These are phyloP conservation scores for Aotearoamyces nothofagi DNA, from an alignment of 2,329 filamentous ascomycete genomes.

Conservation along the genomic window DNA sequence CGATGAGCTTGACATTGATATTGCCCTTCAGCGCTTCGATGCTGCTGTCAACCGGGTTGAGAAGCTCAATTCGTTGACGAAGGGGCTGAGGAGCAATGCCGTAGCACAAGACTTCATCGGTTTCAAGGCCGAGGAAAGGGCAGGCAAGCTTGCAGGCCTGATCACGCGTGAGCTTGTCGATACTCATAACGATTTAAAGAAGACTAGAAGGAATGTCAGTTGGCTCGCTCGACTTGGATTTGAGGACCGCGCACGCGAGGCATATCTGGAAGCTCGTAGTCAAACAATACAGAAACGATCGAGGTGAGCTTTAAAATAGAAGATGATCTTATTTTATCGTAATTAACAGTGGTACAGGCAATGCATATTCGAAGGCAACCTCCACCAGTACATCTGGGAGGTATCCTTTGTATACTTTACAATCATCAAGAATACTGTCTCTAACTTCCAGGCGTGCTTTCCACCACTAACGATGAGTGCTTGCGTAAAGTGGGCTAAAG, in stretches of 20 bases:
- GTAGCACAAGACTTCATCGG: slow-evolving; percentile 87
- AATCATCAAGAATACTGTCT: slow-evolving; percentile 83
- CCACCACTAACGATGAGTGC: slow-evolving; percentile 78
- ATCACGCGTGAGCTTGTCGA: slow-evolving; percentile 65
- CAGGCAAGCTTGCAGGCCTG: slow-evolving; percentile 58
- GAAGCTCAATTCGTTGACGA: slow-evolving; percentile 65
- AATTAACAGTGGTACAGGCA: slow-evolving; percentile 39
- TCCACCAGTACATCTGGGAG: slow-evolving; percentile 88
- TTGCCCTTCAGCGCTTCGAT: slow-evolving; percentile 81
- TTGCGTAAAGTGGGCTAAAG: slow-evolving; percentile 97
- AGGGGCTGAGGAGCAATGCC: slow-evolving; percentile 68
- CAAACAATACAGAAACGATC: slow-evolving; percentile 68
- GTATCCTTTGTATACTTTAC: slow-evolving; percentile 93
- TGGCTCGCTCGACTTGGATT: slow-evolving; percentile 82
- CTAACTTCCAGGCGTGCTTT: slow-evolving; percentile 78
- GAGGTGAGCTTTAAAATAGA: slow-evolving; percentile 40
- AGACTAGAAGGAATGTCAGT: slow-evolving; percentile 65
- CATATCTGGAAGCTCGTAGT: slow-evolving; percentile 68
- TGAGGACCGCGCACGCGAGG: slow-evolving; percentile 76
- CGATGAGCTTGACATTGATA: slow-evolving; percentile 90
- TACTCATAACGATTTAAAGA: slow-evolving; percentile 59
- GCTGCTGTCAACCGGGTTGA: slow-evolving; percentile 73
- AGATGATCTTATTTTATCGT: slow-evolving; percentile 6
- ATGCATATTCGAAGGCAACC: slow-evolving; percentile 87
- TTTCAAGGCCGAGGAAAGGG: slow-evolving; percentile 79